Evolutionary conservation across 148 eudicot species (phyloP), one percentile per base, ranked within the genome.

Genomic region (Heliosperma pusillum): DNA sequence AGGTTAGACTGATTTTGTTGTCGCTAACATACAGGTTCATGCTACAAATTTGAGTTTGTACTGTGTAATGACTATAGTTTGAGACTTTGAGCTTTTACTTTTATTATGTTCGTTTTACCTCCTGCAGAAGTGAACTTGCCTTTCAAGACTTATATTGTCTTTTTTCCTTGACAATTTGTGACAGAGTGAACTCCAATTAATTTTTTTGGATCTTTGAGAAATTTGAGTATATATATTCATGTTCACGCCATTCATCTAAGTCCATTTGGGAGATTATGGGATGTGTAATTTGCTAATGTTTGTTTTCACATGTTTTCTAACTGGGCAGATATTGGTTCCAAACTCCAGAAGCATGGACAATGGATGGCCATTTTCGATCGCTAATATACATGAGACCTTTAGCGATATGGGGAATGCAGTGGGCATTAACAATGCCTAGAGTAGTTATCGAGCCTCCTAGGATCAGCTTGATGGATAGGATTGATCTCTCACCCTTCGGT

Each of bases 401-500:
- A 73, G 85, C 93, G 20, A 87, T 89, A 52, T 89, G 93, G 93
- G 86, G 88, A 13, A 89, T 89, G 90, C 93, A 89, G 42, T 88
- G 93, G 91, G 99, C 99, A 1, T 66, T 96, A 44, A 82, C 97
- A 7, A 72, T 81, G 82, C 89, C 97, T 0, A 88, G 87, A 86
- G 89, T 89, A 17, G 77, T 88, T 68, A 85, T 90, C 1, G 86
- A 89, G 73, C 90, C 99, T 55, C 99, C 99, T 17, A 78, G 74
- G 78, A 74, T 87, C 21, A 89, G 84, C 79, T 81, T 86, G 29
- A 92, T 96, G 97, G 95, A 93, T 83, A 83, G 91, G 71, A 83
- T 88, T 50, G 78, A 86, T 17, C 26, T 75, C 0, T 72, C 91
- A 45, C 82, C 89, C 24, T 66, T 65, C 19, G 79, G 70, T 67